Percentiles rank a stretch among this genome's conserved stretches.
phyloP scores from a whole-genome alignment of 306 rosid species.

The Prunus persica region DNA sequence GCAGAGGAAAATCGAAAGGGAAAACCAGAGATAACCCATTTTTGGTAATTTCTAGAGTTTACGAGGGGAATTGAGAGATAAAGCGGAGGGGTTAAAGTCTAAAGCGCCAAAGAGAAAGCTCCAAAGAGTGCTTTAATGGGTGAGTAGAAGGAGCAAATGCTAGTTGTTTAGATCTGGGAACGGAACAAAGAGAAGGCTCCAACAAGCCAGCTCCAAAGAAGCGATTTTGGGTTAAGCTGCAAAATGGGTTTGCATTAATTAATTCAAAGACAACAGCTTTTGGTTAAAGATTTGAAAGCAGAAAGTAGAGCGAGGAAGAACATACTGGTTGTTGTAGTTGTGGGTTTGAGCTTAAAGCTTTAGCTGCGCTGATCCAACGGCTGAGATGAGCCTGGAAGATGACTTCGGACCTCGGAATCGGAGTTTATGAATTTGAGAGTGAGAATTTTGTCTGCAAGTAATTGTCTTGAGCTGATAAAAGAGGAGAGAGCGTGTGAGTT shows the following conservation, averaged over 20 bases:
- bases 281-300: not conserved
- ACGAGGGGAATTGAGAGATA: not conserved
- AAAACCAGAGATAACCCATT: slow-evolving; percentile 4
- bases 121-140: no score
- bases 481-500: not conserved
- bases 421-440: not conserved
- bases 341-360: not conserved
- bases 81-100: not conserved
- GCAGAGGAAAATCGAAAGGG: not conserved
- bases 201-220: not conserved
- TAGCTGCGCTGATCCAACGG: not conserved
- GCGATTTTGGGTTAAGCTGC: not conserved
- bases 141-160: no score
- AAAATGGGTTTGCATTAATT: not conserved
- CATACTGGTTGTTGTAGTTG: not conserved
- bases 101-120: not conserved
- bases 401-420: not conserved
- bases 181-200: no score
- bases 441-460: not conserved
- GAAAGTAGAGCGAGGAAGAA: not conserved
- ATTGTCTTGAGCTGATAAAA: not conserved
- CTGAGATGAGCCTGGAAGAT: not conserved
- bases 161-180: no score
- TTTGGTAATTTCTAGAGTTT: not conserved
- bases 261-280: not conserved